Base-by-base conservation (phyloP, 768 basidiomycete genomes). In the Suillus clintonianus region DNA sequence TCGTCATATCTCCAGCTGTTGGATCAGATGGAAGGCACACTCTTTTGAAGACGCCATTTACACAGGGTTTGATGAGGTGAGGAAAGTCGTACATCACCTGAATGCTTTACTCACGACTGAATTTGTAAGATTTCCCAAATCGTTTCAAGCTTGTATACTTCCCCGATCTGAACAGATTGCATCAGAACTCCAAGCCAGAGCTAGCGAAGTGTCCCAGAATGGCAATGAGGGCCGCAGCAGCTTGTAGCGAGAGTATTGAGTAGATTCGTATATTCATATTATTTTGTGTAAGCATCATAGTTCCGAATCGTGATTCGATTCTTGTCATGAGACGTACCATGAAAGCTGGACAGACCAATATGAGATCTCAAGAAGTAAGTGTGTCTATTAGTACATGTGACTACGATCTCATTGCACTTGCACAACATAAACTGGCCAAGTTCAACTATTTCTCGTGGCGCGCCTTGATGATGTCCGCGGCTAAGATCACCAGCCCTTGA, bases 21-120 rank as follows among this genome's bases (percentile, higher is more conserved):
- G 48, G n/a, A 24, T 30, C 32, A 15, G 59, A 60, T n/a, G 59
- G 22, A 37, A 60, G 24, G n/a, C n/a, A 60, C 15, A 53, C 48
- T 13, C 59, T 50, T 60, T 24, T 54, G 13, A 14, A 6, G 47
- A 13, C 47, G 7, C 48, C 59, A 6, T 60, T 36, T 13, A 60
- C 32, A 48, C 43, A 43, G 9, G 59, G 48, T 60, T 34, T 60
- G 32, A 11, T 53, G 43, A 34, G 59, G 59, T 60, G 15, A 55
- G 59, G 34, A 14, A 8, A 3, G 17, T 36, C 53, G 22, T 7
- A 13, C 32, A 22, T n/a, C 22, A 8, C n/a, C n/a, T 54, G 53
- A 13, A 22, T 22, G 15, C 13, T n/a, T 14, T 36, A 22, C 53
- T 54, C 34, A 54, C 7, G 34, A 54, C 32, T 34, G 32, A n/a